Evolutionary conservation across 495 filamentous ascomycete genomes (phyloP).

Genomic region (Glonium stellatum): DNA sequence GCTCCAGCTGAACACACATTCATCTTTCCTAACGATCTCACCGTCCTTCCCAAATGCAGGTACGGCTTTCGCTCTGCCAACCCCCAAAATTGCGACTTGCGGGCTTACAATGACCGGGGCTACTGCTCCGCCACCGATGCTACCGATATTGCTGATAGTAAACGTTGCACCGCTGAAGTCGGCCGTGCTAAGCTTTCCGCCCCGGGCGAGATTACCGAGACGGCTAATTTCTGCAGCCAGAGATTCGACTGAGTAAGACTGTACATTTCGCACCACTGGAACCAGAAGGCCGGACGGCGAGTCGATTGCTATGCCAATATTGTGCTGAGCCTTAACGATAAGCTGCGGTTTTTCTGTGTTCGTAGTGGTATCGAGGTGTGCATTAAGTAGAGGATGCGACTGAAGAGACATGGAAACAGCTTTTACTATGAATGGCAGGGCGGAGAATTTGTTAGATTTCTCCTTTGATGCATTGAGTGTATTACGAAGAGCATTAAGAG

Average conservation of each 20-base stretch:
- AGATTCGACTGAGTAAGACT: slow-evolving; percentile 59
- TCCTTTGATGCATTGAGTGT: slow-evolving; percentile 50
- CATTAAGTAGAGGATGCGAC: slow-evolving; percentile 79
- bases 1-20: slow-evolving; percentile 90
- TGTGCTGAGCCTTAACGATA: slow-evolving; percentile 72
- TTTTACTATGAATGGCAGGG: slow-evolving; percentile 92
- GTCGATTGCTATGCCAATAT: slow-evolving; percentile 95
- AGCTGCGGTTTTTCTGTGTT: slow-evolving; percentile 55
- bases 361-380: slow-evolving; percentile 60
- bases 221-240: slow-evolving; percentile 71
- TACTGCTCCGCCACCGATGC: slow-evolving; percentile 86
- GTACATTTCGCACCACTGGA: slow-evolving; percentile 87
- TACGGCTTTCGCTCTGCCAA: slow-evolving; percentile 68
- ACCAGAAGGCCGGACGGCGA: slow-evolving; percentile 85
- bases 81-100: slow-evolving; percentile 87
- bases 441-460: slow-evolving; percentile 54
- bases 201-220: slow-evolving; percentile 61
- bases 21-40: slow-evolving; percentile 54
- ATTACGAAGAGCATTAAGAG: slow-evolving; percentile 60
- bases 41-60: slow-evolving; percentile 57
- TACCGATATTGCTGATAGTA: slow-evolving; percentile 96
- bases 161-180: slow-evolving; percentile 87
- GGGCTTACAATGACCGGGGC: slow-evolving; percentile 80
- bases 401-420: slow-evolving; percentile 79
- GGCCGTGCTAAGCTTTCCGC: slow-evolving; percentile 64